phyloP scores from a whole-genome alignment of 129 eudicot genomes.

The Escallonia herrerae region DNA sequence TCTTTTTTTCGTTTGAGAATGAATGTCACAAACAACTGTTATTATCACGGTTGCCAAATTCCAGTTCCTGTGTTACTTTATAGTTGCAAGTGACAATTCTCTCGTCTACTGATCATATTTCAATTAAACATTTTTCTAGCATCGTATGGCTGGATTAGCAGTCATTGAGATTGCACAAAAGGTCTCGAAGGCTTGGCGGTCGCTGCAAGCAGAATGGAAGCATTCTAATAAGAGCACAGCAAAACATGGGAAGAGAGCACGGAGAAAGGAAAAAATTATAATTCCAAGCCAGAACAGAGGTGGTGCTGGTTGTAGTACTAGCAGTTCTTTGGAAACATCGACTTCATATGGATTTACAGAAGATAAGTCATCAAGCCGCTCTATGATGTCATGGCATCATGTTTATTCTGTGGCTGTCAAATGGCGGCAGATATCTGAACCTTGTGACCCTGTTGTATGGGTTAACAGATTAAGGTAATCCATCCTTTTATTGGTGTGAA shows the following conservation, averaged over 20 bases:
- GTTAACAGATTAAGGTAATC: conserved; percentile 81
- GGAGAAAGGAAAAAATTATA: conserved; percentile 62
- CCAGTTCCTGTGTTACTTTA: neutral
- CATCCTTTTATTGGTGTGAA: neutral
- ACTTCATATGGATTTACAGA: conserved; percentile 41
- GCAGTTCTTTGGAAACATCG: conserved; percentile 61
- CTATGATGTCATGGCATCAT: conserved; percentile 80
- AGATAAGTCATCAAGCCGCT: conserved; percentile 59
- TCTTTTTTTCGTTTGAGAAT: too few species aligned
- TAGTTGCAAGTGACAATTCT: neutral
- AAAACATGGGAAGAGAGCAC: conserved; percentile 57
- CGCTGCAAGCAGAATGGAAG: conserved; percentile 85
- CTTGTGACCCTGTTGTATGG: conserved; percentile 98
- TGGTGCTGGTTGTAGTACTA: conserved; percentile 79
- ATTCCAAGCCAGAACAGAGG: conserved; percentile 72
- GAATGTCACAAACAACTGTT: too few species aligned
- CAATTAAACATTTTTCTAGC: conserved; percentile 32
- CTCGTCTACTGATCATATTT: conserved; percentile 5
- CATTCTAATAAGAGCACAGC: conserved; percentile 52
- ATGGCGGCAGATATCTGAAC: conserved; percentile 99
- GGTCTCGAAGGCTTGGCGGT: conserved; percentile 87
- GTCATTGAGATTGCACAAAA: conserved; percentile 96
- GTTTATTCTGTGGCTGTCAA: conserved; percentile 84
- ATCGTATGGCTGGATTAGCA: conserved; percentile 99
- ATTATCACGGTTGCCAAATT: neutral